Base-by-base conservation (phyloP, 805 yeast species). In the Kodamaea kaohsiungensis region DNA sequence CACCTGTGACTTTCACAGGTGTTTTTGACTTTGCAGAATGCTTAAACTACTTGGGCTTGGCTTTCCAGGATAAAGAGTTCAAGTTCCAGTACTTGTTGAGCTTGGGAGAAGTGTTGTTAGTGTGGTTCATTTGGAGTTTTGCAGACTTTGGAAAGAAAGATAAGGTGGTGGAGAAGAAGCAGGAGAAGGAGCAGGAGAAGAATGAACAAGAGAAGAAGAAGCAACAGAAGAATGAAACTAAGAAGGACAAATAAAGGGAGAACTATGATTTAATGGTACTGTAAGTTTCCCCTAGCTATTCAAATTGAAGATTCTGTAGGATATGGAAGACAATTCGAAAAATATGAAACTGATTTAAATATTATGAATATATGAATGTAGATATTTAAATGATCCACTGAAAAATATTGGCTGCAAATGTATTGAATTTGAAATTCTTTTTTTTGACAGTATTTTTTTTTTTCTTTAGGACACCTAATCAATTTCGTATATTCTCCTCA, bases 81-180 rank as follows among this genome's bases (percentile, higher is more conserved):
- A 33, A 37, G 35, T 30, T 10, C 8, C 45, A 22, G 38, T 25
- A 48, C 48, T n/a, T 25, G 9, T 16, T 40, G 33, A 30, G 38
- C 15, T 13, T 42, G 5, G 47, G 43, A n/a, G 60, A 57, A 18
- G 12, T 54, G 39, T 4, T 54, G 17, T 42, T 57, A 10, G 49
- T 57, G 10, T 57, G 57, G 57, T 17, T 52, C 27, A 48, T 57
- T 16, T 57, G 60, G 60, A 53, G 57, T 13, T 25, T 46, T 33
- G 53, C 52, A 10, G 19, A 38, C 12, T 35, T 25, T 15, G 50
- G 40, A 33, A 40, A 19, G 22, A 50, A 50, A 27, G 6, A 2
- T 3, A 13, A n/a, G 38, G 27, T 25, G 15, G 19, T 2, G 22
- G 25, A 2, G 38, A n/a, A 27, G 27, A 37, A 12, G 22, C n/a